Evolutionary conservation across 257 asterid genomes (phyloP).

Genomic region (Nicotiana tomentosiformis): DNA sequence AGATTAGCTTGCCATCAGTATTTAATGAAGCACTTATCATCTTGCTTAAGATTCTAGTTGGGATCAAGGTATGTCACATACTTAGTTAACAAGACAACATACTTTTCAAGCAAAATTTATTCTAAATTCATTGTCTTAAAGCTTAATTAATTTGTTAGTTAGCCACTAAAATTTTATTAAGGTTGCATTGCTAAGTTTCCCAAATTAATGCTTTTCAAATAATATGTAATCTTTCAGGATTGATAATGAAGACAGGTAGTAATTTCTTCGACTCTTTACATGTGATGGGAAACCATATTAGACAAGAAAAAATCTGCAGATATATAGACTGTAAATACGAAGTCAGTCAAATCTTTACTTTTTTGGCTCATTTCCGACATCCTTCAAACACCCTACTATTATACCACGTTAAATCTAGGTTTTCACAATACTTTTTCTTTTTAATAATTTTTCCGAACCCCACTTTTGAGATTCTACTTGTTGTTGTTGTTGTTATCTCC

Average conservation of each 20-base stretch:
- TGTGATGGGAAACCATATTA: neutral
- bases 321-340: neutral
- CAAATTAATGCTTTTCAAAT: neutral
- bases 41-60: neutral
- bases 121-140: neutral
- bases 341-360: neutral
- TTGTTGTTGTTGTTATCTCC: too few species aligned
- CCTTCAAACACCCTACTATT: neutral
- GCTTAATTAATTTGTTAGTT: neutral
- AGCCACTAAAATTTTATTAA: neutral
- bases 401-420: neutral
- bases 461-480: too few species aligned
- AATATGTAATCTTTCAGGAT: neutral
- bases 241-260: neutral
- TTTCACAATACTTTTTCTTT: neutral
- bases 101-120: too few species aligned
- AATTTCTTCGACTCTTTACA: neutral
- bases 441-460: too few species aligned
- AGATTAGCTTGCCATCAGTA: neutral
- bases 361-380: neutral
- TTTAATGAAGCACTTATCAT: neutral
- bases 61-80: neutral
- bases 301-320: neutral
- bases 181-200: neutral
- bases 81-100: neutral